Conservation (phyloP, 306 rosid species). For the Leucaena leucocephala region DNA sequence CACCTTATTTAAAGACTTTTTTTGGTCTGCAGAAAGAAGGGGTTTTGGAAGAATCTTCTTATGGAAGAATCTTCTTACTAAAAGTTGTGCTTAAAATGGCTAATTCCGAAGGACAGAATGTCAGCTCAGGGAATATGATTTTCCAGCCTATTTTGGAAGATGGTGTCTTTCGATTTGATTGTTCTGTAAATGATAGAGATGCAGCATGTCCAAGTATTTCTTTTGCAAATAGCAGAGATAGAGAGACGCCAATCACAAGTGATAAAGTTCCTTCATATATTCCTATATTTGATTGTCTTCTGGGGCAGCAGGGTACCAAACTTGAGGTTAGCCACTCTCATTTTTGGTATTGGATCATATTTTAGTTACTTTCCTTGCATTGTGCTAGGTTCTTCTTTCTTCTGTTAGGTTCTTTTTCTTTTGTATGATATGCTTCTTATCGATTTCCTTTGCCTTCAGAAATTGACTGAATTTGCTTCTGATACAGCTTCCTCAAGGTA, state of each 20-base stretch:
- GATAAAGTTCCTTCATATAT: constrained; percentile 55
- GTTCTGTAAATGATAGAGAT: constrained; percentile 65
- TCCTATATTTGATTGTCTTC: constrained; percentile 61
- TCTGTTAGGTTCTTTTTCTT: neutral
- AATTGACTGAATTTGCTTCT: constrained; percentile 35
- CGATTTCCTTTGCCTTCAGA: constrained; percentile 12
- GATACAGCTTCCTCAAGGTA: constrained; percentile 76
- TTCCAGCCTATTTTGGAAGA: constrained; percentile 75
- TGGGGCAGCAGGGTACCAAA: constrained; percentile 70
- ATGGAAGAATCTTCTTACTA: constrained; percentile 39
- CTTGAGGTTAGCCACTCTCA: constrained; percentile 61
- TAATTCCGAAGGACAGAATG: constrained; percentile 38
- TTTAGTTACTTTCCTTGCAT: neutral
- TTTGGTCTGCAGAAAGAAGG: constrained; percentile 51
- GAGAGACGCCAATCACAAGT: constrained; percentile 58
- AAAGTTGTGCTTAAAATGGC: constrained; percentile 56
- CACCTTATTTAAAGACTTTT: neutral
- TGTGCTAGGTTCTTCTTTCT: constrained; percentile 8
- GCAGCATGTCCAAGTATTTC: constrained; percentile 79
- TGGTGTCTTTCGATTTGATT: constrained; percentile 86
- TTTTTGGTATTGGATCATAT: constrained; percentile 3
- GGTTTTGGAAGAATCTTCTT: constrained; percentile 39
- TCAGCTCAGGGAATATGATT: constrained; percentile 65
- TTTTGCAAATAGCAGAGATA: constrained; percentile 57
- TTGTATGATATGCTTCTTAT: constrained; percentile 6